Percentiles rank a stretch among this genome's conserved stretches.
phyloP scores from a whole-genome alignment of 1,284 basidiomycete species.

The Blastosporella zonata region DNA sequence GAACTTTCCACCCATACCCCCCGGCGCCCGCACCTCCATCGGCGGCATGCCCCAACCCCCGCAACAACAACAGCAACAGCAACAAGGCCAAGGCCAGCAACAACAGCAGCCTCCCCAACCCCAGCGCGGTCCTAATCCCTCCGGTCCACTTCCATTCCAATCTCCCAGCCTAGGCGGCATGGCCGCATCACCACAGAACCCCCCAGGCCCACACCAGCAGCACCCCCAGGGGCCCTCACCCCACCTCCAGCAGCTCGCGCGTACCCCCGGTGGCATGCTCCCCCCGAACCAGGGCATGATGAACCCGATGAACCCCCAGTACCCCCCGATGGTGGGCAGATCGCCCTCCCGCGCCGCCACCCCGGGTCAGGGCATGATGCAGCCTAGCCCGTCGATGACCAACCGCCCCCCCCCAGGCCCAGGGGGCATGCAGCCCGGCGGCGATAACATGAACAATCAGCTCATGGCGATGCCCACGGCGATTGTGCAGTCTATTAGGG shows the following conservation, averaged over 20 bases:
- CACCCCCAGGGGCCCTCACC: constrained; percentile 35
- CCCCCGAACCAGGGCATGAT: constrained; percentile 44
- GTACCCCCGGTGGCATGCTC: constrained; percentile 40
- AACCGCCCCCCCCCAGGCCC: constrained; percentile 35
- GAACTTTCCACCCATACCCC: constrained; percentile 21
- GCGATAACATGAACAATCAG: constrained; percentile 29
- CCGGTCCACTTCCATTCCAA: constrained; percentile 21
- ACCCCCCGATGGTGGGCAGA: constrained; percentile 38
- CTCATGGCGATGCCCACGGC: constrained; percentile 33
- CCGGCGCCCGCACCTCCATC: constrained; percentile 24
- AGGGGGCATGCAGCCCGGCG: constrained; percentile 15
- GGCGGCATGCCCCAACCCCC: constrained; percentile 20
- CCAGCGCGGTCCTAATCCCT: constrained; percentile 19
- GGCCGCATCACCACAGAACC: constrained; percentile 22
- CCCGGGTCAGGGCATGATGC: constrained; percentile 42
- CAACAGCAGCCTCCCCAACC: constrained; percentile 22
- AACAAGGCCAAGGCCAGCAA: constrained; percentile 19
- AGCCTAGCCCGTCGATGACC: constrained; percentile 55
- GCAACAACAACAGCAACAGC: constrained; percentile 23
- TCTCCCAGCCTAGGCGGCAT: constrained; percentile 18
- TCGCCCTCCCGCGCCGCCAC: constrained; percentile 58
- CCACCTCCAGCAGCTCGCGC: constrained; percentile 44
- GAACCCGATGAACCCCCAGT: constrained; percentile 36
- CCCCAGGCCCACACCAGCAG: constrained; percentile 24
- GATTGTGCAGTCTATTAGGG: constrained; percentile 38